phyloP scores from a whole-genome alignment of 345 rosid genomes.

The Sonneratia alba region DNA sequence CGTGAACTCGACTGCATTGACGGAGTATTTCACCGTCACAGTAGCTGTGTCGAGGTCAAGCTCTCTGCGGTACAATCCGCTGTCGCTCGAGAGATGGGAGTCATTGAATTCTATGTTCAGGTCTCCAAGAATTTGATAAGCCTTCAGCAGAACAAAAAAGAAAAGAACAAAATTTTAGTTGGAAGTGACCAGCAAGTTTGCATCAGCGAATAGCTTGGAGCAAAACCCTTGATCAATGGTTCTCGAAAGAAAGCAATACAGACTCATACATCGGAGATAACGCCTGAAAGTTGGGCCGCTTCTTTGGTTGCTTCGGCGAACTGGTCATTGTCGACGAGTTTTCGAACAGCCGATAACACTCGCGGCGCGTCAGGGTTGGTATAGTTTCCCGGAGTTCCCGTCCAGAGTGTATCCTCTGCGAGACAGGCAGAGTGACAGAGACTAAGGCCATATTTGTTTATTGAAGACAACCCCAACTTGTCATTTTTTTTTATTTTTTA shows the following conservation, averaged over 20 bases:
- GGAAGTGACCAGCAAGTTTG: background rate
- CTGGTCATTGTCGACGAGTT: slow-evolving; percentile 49
- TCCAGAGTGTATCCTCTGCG: slow-evolving; percentile 87
- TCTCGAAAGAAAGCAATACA: background rate
- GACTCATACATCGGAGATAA: slow-evolving; percentile 13
- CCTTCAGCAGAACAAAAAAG: slow-evolving; percentile 34
- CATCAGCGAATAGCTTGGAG: background rate
- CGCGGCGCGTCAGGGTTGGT: slow-evolving; percentile 51
- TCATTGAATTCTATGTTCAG: slow-evolving; percentile 62
- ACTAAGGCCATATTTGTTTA: background rate
- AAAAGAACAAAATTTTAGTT: background rate
- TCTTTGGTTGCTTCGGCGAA: slow-evolving; percentile 63
- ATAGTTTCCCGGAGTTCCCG: slow-evolving; percentile 65
- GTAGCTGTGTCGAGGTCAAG: slow-evolving; percentile 81
- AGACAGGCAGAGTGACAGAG: background rate
- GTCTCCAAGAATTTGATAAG: slow-evolving; percentile 84
- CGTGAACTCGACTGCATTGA: slow-evolving; percentile 43
- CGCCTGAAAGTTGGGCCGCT: slow-evolving; percentile 49
- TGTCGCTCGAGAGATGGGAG: slow-evolving; percentile 53
- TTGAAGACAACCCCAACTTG: background rate
- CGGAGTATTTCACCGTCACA: slow-evolving; percentile 53
- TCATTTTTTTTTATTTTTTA: no score
- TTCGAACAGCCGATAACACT: slow-evolving; percentile 55
- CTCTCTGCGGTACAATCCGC: slow-evolving; percentile 62
- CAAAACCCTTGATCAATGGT: background rate